Base-by-base conservation (phyloP, 345 rosid genomes). In the Xanthoceras sorbifolium region DNA sequence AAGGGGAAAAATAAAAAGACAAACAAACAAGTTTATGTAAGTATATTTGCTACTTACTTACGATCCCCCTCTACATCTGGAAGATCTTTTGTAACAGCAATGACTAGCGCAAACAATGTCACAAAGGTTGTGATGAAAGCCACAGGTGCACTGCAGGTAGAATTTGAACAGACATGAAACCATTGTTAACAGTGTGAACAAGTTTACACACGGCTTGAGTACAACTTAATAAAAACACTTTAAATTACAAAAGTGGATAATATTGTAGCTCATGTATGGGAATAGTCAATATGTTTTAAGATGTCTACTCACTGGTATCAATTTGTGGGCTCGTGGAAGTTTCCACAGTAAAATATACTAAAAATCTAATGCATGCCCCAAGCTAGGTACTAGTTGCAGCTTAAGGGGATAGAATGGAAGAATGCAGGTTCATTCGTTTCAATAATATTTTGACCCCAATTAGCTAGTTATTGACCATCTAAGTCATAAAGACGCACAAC, bases 1-100 rank as follows among this genome's bases (percentile, higher is more conserved):
- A 54, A 73, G 61, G 11, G 50, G 62, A 23, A 67, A 73, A 12
- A 61, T 54, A 44, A 38, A 75, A 46, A 38, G 9, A 31, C 17
- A 62, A 40, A 64, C 28, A 63, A 70, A 55, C 22, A 50, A 46
- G 40, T 26, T 38, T 34, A 71, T 74, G 42, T 31, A 76, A 11
- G 9, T 52, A 74, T 67, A 68, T 6, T 18, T 7, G 23, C 50
- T 26, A 81, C 94, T 88, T 88, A 95, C 99, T 92, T 93, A 83
- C 93, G 94, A 89, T 93, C 99, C 59, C 99, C 99, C 78, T 95
- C 99, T 32, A 93, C 96, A 78, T 93, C 97, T 44, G 98, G 96
- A 79, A 95, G 97, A 87, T 95, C 99, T 81, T 92, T 92, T 50
- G 99, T 93, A 79, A 95, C 90, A 76, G 98, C 99, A 76, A 95